phyloP scores from a whole-genome alignment of 116 monocot species.

The Cymodocea nodosa region DNA sequence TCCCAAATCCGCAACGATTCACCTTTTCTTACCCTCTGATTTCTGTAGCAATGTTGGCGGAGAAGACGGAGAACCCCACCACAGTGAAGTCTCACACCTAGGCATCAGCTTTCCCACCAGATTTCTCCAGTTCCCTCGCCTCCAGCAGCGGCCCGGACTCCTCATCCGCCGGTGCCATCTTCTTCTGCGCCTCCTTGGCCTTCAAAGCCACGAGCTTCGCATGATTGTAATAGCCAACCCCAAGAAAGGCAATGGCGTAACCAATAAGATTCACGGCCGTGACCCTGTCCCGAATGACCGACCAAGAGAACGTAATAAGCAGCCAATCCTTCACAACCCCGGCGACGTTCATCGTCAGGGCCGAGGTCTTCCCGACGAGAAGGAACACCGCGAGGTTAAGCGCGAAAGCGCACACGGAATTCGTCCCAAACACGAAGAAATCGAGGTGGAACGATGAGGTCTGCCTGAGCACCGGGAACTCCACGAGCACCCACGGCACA shows the following conservation, averaged over 20 bases:
- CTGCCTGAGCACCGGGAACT: constrained; percentile 18
- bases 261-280: constrained; percentile 31
- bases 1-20: too few relatives aligned
- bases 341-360: constrained; percentile 46
- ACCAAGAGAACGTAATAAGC: constrained; percentile 63
- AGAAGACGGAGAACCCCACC: too few relatives aligned
- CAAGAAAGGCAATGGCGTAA: constrained; percentile 39
- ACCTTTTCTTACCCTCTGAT: too few relatives aligned
- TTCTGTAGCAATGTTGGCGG: too few relatives aligned
- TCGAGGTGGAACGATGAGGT: constrained; percentile 22
- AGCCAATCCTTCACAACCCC: constrained; percentile 65
- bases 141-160: too few relatives aligned
- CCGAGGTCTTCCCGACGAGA: constrained; percentile 45
- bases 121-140: too few relatives aligned
- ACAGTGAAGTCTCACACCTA: too few relatives aligned
- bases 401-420: constrained; percentile 39
- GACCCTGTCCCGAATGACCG: constrained; percentile 38
- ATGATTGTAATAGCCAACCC: constrained; percentile 78
- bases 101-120: too few relatives aligned
- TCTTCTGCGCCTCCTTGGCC: constrained; percentile 75
- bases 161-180: neutral
- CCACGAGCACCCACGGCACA: constrained; percentile 33
- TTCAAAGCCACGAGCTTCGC: constrained; percentile 74
- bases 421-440: constrained; percentile 33
- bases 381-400: constrained; percentile 45